Conservation (phyloP, 2,329 filamentous ascomycete genomes). For the Coleophoma crateriformis region DNA sequence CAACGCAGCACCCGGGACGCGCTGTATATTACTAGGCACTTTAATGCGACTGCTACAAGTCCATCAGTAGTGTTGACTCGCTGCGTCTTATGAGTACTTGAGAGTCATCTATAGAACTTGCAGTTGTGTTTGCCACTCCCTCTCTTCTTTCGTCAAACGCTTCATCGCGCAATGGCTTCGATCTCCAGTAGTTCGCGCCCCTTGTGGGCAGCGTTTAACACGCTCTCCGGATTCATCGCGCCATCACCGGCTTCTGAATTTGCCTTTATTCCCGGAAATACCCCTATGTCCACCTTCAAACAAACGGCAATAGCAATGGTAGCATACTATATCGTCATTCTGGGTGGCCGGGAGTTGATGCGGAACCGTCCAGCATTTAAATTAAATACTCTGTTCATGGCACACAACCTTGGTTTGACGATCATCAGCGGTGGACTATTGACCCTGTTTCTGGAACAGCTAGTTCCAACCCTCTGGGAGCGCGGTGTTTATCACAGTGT, state of each 20-base stretch:
- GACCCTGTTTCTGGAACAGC: slow-evolving; percentile 7
- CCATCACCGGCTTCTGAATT: slow-evolving; percentile 1
- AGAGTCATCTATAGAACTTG: background rate
- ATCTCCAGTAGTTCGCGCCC: background rate
- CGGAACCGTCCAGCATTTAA: slow-evolving; percentile 7
- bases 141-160: background rate
- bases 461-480: slow-evolving; percentile 7
- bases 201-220: slow-evolving; percentile 1
- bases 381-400: slow-evolving; percentile 9
- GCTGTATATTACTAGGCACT: background rate
- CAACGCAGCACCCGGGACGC: background rate
- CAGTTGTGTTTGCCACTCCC: background rate
- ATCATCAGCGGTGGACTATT: slow-evolving; percentile 6
- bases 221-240: background rate
- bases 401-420: slow-evolving; percentile 10
- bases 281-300: slow-evolving; percentile 9
- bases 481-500: slow-evolving; percentile 83
- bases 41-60: background rate
- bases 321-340: slow-evolving; percentile 9
- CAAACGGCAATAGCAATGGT: slow-evolving; percentile 2
- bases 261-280: slow-evolving; percentile 1
- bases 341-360: slow-evolving; percentile 10
- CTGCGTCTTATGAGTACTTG: background rate
- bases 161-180: background rate
- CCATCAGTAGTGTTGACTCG: background rate